Conservation (phyloP, 352 stramenopile species). For the Phytophthora tentaculata region DNA sequence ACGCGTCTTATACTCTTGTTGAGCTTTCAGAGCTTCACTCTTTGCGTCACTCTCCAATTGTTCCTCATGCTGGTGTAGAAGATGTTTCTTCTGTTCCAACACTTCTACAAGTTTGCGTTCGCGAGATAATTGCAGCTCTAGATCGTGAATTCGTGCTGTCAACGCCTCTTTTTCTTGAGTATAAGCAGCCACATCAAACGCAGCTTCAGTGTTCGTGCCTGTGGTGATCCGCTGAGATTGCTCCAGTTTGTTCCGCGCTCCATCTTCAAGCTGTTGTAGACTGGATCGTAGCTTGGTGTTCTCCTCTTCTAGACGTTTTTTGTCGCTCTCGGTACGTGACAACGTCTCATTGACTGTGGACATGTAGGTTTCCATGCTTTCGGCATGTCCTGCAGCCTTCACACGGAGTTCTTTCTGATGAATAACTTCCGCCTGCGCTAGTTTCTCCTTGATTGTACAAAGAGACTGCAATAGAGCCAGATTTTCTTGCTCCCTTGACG, state of each 20-base stretch:
- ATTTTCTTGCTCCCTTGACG: slow-evolving; percentile 52
- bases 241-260: slow-evolving; percentile 1
- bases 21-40: slow-evolving; percentile 9
- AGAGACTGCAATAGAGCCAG: slow-evolving; percentile 51
- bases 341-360: slow-evolving; percentile 37
- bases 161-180: slow-evolving; percentile 18
- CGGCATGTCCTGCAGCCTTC: slow-evolving; percentile 32
- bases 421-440: slow-evolving; percentile 29
- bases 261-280: slow-evolving; percentile 29
- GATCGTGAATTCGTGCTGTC: slow-evolving; percentile 24
- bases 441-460: slow-evolving; percentile 44
- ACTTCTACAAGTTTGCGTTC: slow-evolving; percentile 34
- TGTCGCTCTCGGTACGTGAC: slow-evolving; percentile 38
- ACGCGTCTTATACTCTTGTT: slow-evolving; percentile 19
- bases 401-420: slow-evolving; percentile 27
- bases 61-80: slow-evolving; percentile 21
- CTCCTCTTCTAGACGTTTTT: slow-evolving; percentile 29
- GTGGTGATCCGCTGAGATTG: slow-evolving; percentile 16
- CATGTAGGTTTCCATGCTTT: slow-evolving; percentile 43
- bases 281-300: slow-evolving; percentile 23
- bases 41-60: slow-evolving; percentile 18
- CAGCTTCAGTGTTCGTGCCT: slow-evolving; percentile 25
- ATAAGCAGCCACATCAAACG: slow-evolving; percentile 4
- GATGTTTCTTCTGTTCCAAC: slow-evolving; percentile 25
- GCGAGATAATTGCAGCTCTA: slow-evolving; percentile 35